phyloP scores from a whole-genome alignment of 2,329 filamentous ascomycete species.

The Sclerotinia glacialis region DNA sequence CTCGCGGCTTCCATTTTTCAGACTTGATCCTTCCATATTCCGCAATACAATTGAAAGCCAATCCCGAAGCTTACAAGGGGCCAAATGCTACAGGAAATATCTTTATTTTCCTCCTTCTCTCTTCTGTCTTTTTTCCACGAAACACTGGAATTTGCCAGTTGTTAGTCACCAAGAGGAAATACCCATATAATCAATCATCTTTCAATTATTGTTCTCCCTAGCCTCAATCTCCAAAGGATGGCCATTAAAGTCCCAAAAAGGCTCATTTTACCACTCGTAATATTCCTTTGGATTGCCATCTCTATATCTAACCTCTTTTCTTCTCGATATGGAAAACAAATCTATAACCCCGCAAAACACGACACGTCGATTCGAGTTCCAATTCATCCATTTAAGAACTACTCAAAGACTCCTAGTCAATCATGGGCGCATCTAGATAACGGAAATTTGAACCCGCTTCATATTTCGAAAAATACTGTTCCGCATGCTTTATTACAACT shows the following conservation, averaged over 20 bases:
- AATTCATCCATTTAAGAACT: conserved; percentile 23
- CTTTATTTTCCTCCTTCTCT: not conserved
- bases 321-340: not conserved
- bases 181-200: not conserved
- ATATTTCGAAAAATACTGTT: conserved; percentile 1
- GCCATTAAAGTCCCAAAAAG: conserved; percentile 23
- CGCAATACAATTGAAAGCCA: not conserved
- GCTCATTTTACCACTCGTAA: conserved; percentile 27
- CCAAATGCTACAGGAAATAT: not conserved
- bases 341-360: not conserved
- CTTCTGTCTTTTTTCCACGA: not conserved
- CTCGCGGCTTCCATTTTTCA: not conserved
- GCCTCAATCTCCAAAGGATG: conserved; percentile 5
- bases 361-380: conserved; percentile 11
- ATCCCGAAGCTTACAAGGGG: not conserved
- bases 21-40: not conserved
- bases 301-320: conserved; percentile 7
- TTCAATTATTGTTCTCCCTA: not conserved
- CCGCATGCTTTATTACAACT: conserved; percentile 25
- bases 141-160: not conserved
- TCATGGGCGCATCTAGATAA: not conserved
- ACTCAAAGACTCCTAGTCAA: conserved; percentile 2
- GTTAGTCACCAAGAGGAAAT: no score
- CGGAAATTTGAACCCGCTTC: not conserved
- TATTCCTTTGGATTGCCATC: conserved; percentile 23